Evolutionary conservation across 2,329 filamentous ascomycete species (phyloP), one percentile per base, ranked within the genome.

Genomic region (Botrytis tulipae): DNA sequence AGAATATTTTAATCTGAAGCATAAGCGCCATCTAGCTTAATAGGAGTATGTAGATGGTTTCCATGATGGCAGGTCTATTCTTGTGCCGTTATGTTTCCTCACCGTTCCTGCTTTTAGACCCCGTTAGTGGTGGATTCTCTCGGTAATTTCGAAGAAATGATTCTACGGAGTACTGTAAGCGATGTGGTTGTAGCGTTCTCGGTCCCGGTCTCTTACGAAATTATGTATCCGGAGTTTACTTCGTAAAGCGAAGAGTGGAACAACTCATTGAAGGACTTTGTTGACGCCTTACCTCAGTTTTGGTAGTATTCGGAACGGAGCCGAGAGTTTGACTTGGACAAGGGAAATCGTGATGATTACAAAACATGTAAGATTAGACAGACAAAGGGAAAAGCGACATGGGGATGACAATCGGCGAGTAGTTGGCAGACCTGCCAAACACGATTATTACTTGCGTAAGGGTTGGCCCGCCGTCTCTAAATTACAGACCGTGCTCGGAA

Each of bases 1-100:
- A 72, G 62, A 69, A 68, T 68, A 72, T 72, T 72, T 72, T 60
- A 72, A 69, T 72, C 70, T 72, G 71, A 68, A 61, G 57, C 71
- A 69, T 48, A 69, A 68, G 71, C 62, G 71, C 71, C 29, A 68
- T 72, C 62, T 37, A 61, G 18, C 51, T 60, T 25, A 57, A 48
- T 37, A 67, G 46, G 35, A 68, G 46, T 35, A 40, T 40, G 37
- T 40, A 42, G 18, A 68, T 68, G 35, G 9, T 7, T 42, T 68
- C 35, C 65, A 54, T 68, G 65, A 51, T 57, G 70, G 20, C 70
- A 63, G 54, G 67, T 54, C 29, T 61, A 32, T 57, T 29, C 35
- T 57, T 68, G 66, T 57, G 48, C 48, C 25, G 65, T 44, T 60
- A 7, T 60, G 51, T 46, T 60, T 60, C 37, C 40, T 70, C 40